Conservation (phyloP, 2,329 filamentous ascomycete species). For the Sarocladium brachiariae region DNA sequence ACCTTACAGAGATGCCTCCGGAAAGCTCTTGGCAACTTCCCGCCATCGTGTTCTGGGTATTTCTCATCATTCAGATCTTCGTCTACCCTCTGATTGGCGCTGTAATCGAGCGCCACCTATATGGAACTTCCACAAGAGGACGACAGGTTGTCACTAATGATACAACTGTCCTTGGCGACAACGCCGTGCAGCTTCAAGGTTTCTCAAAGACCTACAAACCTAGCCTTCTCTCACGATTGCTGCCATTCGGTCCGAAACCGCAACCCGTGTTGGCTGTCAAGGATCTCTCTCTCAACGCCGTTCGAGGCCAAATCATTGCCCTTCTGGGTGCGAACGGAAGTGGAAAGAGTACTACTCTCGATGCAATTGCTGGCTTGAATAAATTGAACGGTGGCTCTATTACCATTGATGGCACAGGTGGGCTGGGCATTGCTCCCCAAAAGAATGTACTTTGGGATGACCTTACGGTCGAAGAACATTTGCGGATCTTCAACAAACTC, state of each 20-base stretch:
- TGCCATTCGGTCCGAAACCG: constrained; percentile 34
- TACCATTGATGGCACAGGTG: constrained; percentile 68
- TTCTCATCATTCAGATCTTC: constrained; percentile 70
- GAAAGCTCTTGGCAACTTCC: constrained; percentile 60
- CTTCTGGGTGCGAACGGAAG: constrained; percentile 84
- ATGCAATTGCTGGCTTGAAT: constrained; percentile 78
- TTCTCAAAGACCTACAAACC: constrained; percentile 77
- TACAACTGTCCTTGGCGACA: constrained; percentile 21
- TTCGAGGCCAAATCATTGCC: constrained; percentile 76
- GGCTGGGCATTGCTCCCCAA: constrained; percentile 81
- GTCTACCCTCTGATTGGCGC: constrained; percentile 71
- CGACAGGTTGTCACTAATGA: constrained; percentile 40
- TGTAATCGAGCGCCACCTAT: constrained; percentile 64
- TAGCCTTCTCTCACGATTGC: constrained; percentile 49
- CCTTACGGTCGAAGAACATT: constrained; percentile 78
- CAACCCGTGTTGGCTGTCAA: constrained; percentile 74
- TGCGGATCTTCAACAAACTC: constrained; percentile 74
- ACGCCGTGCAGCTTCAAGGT: constrained; percentile 61
- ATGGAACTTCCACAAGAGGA: constrained; percentile 63
- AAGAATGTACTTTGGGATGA: constrained; percentile 94
- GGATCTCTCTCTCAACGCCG: constrained; percentile 61
- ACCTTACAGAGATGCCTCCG: constrained; percentile 57
- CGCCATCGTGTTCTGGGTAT: constrained; percentile 70
- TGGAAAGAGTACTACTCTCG: constrained; percentile 84
- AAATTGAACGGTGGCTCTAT: constrained; percentile 71